Evolutionary conservation across 2,329 filamentous ascomycete species (phyloP), one percentile per base, ranked within the genome.

Genomic region (Rhexocercosporidium sp.): DNA sequence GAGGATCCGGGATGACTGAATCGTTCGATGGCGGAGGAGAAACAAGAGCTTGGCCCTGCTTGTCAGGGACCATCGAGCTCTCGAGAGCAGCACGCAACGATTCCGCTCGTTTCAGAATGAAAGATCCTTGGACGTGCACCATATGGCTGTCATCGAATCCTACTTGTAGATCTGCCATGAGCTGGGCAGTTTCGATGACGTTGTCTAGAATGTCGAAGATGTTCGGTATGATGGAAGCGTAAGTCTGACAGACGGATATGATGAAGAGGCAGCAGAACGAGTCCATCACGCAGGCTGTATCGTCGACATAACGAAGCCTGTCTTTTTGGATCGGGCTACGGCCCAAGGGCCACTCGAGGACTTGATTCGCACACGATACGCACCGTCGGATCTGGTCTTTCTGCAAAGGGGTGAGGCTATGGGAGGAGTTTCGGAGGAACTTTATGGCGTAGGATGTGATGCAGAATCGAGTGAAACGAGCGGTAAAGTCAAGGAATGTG

Each of bases 381-480:
- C 65, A 66, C 49, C 65, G 20, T 51, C 47, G 39, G 12, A 66
- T 59, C 18, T 66, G 59, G 53, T 47, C 44, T 18, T 54, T 53
- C 25, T 66, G 65, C 7, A 63, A 16, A 25, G 49, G 16, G 3
- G 60, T 63, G 22, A 54, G 59, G 27, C 29, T 49, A n/a, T 59
- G 49, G 8, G 65, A 41, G 16, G 65, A 63, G 20, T 46, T 59
- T 34, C 34, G 47, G 9, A 69, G 57, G 27, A 56, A 64, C n/a
- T 63, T 64, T 27, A 66, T 64, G 1, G 64, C 61, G 34, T 69
- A 69, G 37, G 61, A 64, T 14, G 39, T 64, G 9, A 69, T 64
- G 46, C 67, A 69, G 57, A 69, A 69, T 14, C 59, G 56, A 34
- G 64, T 65, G 44, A 66, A 69, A 11, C 67, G 64, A 29, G 34